These are phyloP conservation scores for Aschersonia sp. DNA, from an alignment of 2,329 filamentous ascomycete species.

Conservation along the genomic window DNA sequence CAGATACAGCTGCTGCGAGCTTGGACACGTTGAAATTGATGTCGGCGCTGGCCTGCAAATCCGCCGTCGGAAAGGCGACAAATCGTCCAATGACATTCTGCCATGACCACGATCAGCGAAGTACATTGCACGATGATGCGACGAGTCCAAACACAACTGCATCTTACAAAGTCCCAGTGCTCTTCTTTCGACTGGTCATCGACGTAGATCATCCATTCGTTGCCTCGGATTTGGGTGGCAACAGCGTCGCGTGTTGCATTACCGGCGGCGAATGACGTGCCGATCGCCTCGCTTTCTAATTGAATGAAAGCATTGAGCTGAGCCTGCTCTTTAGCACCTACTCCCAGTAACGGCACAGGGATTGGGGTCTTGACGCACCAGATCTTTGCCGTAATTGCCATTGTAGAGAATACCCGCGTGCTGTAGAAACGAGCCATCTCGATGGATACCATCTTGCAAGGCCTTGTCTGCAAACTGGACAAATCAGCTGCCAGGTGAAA, in stretches of 20 bases:
- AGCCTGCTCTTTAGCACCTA: background rate
- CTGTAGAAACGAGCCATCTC: slow-evolving; percentile 10
- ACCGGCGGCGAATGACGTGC: slow-evolving; percentile 9
- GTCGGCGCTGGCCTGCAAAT: slow-evolving; percentile 10
- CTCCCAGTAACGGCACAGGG: background rate
- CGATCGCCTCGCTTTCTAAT: slow-evolving; percentile 7
- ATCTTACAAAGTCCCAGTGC: slow-evolving; percentile 10
- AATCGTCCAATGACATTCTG: slow-evolving; percentile 11
- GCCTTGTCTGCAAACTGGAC: slow-evolving; percentile 7
- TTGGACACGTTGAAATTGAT: slow-evolving; percentile 12
- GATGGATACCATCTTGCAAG: slow-evolving; percentile 9
- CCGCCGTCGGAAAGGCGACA: slow-evolving; percentile 8
- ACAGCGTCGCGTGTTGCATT: slow-evolving; percentile 7
- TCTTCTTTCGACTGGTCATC: slow-evolving; percentile 6
- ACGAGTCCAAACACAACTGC: background rate
- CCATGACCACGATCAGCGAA: background rate
- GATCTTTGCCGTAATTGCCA: slow-evolving; percentile 11
- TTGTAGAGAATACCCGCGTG: slow-evolving; percentile 11
- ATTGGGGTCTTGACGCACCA: slow-evolving; percentile 3
- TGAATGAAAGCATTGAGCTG: slow-evolving; percentile 12
- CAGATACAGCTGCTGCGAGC: slow-evolving; percentile 6
- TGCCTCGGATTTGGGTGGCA: slow-evolving; percentile 7
- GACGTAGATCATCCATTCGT: slow-evolving; percentile 11
- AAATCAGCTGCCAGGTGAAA: background rate
- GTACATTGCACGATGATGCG: background rate